Conservation (phyloP, 352 stramenopile species). For the Pythium plurisporium region DNA sequence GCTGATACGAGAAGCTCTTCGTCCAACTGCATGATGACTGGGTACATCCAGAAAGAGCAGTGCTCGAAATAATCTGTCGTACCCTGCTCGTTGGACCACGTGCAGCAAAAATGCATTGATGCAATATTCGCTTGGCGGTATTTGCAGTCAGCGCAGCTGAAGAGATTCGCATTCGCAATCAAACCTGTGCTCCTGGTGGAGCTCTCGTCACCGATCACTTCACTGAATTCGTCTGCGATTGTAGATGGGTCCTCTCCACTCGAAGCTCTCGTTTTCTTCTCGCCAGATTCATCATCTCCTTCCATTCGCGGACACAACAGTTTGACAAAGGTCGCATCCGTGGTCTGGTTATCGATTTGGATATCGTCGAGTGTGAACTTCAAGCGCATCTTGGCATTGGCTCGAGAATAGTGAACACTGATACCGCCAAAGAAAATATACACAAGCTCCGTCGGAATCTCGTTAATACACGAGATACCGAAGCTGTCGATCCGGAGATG, state of each 20-base stretch:
- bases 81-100: conserved; percentile 86
- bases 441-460: conserved; percentile 80
- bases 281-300: conserved; percentile 36
- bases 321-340: conserved; percentile 82
- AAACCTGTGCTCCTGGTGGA: conserved; percentile 33
- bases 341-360: conserved; percentile 85
- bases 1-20: conserved; percentile 79
- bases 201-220: conserved; percentile 16
- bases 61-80: conserved; percentile 89
- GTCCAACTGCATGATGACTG: conserved; percentile 79
- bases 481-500: conserved; percentile 74
- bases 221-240: conserved; percentile 12
- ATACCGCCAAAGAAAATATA: conserved; percentile 85
- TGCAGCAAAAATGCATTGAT: conserved; percentile 85
- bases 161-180: conserved; percentile 62
- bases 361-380: conserved; percentile 83
- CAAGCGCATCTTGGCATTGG: conserved; percentile 82
- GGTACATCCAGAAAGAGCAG: conserved; percentile 84
- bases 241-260: conserved; percentile 23
- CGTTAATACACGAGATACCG: conserved; percentile 84
- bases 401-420: conserved; percentile 64
- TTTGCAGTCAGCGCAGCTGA: conserved; percentile 81
- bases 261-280: conserved; percentile 20
- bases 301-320: conserved; percentile 71
- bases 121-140: conserved; percentile 75